A percentile compares a stretch with the other conserved stretches of the same genome.
These are phyloP conservation scores for Udeniomyces megalosporus DNA, from an alignment of 768 basidiomycete genomes.

Conservation along the genomic window DNA sequence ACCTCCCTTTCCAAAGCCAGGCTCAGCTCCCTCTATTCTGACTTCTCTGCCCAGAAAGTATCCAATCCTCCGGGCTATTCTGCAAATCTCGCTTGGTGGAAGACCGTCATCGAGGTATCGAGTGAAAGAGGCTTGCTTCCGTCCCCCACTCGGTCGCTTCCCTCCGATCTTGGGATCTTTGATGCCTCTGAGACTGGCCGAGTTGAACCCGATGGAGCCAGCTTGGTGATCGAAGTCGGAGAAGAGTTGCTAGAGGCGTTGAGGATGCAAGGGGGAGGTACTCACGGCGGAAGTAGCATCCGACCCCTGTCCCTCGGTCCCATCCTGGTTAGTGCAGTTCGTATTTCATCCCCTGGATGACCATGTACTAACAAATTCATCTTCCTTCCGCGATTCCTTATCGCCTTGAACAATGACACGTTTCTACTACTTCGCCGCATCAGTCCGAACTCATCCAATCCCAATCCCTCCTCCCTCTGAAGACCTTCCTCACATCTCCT, in stretches of 20 bases:
- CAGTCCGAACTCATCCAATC: conserved; percentile 4
- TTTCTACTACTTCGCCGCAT: background rate
- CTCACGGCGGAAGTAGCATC: background rate
- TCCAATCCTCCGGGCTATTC: conserved; percentile 70
- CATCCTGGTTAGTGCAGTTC: conserved; percentile 5
- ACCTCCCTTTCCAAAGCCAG: conserved; percentile 24
- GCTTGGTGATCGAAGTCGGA: background rate
- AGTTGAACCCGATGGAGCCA: conserved; percentile 29
- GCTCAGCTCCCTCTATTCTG: conserved; percentile 55
- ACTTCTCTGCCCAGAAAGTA: conserved; percentile 63
- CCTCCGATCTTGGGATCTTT: no score
- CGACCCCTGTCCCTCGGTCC: no score
- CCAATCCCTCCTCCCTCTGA: conserved; percentile 18
- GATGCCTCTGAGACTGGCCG: conserved; percentile 66
- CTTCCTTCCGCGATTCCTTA: background rate
- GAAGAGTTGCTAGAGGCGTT: background rate
- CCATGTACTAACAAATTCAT: no score
- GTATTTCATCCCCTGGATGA: background rate
- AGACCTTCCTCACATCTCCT: conserved; percentile 21
- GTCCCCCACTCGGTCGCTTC: conserved; percentile 43
- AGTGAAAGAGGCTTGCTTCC: conserved; percentile 45
- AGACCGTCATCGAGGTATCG: conserved; percentile 43
- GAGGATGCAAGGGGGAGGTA: background rate
- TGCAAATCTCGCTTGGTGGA: conserved; percentile 81
- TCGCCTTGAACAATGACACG: background rate